Evolutionary conservation across 495 filamentous ascomycete genomes (phyloP).

Genomic region (Glutinoglossum americanum): DNA sequence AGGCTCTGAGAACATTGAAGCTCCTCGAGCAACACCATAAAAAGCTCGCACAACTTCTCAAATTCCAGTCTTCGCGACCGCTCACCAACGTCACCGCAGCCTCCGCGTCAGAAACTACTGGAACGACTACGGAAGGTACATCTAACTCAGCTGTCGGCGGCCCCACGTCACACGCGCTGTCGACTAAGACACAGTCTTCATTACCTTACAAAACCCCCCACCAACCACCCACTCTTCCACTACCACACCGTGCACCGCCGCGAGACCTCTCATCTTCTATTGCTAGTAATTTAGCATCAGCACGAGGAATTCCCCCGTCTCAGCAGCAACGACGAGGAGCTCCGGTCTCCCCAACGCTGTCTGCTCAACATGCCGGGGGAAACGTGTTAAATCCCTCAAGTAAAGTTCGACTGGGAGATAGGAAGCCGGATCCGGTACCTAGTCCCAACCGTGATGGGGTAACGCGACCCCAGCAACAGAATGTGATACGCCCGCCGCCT

Average conservation of each 20-base stretch:
- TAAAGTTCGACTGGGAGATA: background rate
- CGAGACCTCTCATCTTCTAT: slow-evolving; percentile 66
- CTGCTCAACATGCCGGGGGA: slow-evolving; percentile 52
- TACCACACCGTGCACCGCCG: slow-evolving; percentile 27
- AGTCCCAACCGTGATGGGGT: background rate
- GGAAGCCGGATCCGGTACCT: slow-evolving; percentile 18
- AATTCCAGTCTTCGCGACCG: slow-evolving; percentile 42
- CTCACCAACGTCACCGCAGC: slow-evolving; percentile 11
- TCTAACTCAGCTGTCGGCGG: background rate
- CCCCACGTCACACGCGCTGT: background rate
- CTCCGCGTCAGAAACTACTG: slow-evolving; percentile 4
- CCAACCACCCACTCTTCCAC: slow-evolving; percentile 24
- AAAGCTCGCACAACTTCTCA: slow-evolving; percentile 54
- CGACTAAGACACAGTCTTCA: background rate
- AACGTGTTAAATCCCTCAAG: slow-evolving; percentile 34
- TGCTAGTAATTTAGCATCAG: slow-evolving; percentile 75
- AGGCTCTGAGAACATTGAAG: slow-evolving; percentile 62
- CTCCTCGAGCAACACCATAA: slow-evolving; percentile 76
- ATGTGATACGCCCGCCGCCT: background rate
- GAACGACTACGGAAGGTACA: background rate
- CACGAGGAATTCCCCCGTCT: slow-evolving; percentile 60
- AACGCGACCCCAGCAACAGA: background rate
- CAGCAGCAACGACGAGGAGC: slow-evolving; percentile 32
- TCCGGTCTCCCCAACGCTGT: slow-evolving; percentile 43
- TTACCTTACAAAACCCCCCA: slow-evolving; percentile 16